Conservation (phyloP, 768 basidiomycete species). For the Boletus tomentosulus region DNA sequence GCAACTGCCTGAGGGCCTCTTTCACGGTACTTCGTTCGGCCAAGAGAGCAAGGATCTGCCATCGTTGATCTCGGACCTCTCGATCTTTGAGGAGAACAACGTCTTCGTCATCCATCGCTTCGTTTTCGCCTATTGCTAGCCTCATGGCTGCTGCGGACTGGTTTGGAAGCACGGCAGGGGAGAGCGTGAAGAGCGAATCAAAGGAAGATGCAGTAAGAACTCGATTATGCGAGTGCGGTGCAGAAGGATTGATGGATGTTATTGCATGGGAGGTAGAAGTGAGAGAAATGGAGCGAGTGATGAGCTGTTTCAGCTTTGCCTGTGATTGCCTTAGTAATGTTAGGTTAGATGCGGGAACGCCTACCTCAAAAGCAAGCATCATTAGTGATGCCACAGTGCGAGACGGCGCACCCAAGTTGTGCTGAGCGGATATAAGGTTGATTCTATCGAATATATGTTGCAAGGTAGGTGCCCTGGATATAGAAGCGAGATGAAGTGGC, state of each 20-base stretch:
- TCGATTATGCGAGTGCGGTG: conserved; percentile 34
- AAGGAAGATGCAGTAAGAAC: conserved; percentile 67
- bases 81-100: conserved; percentile 53
- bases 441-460: conserved; percentile 78
- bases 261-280: conserved; percentile 75
- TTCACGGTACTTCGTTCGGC: conserved; percentile 70
- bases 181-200: conserved; percentile 71
- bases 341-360: conserved; percentile 7
- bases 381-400: conserved; percentile 64
- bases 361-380: conserved; percentile 77
- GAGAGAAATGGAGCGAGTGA: conserved; percentile 73
- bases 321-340: conserved; percentile 22
- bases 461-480: conserved; percentile 65
- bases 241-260: conserved; percentile 65
- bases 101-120: conserved; percentile 43
- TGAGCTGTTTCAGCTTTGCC: conserved; percentile 82
- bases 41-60: conserved; percentile 75
- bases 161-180: conserved; percentile 75
- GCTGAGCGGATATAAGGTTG: conserved; percentile 77
- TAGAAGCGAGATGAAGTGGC: conserved; percentile 69
- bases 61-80: conserved; percentile 63
- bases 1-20: conserved; percentile 45
- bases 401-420: conserved; percentile 58
- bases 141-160: conserved; percentile 74
- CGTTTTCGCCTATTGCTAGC: conserved; percentile 54